Evolutionary conservation across 1,139 yeast genomes (phyloP), one percentile per base, ranked within the genome.

Genomic region (Debaryomyces subglobosus): DNA sequence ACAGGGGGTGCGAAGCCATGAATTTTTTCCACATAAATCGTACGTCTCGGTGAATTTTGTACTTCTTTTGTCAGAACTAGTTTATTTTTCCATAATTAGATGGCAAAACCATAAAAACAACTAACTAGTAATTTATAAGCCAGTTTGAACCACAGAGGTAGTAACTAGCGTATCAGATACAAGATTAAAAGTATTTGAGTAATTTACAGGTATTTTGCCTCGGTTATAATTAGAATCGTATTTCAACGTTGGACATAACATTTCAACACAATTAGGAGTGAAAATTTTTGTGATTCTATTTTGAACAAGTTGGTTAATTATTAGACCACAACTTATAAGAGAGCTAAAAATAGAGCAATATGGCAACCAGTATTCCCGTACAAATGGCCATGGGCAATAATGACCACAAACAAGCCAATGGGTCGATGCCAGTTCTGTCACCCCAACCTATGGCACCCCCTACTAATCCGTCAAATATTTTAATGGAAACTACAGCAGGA

Each of bases 401-500:
- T 36, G 45, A 53, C 10, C 58, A 57, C 40, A 58, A 59, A 45
- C 58, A 49, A 39, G 51, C 48, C 20, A 56, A 53, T 47, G 62
- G 60, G n/a, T 48, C 49, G 9, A 50, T 56, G 18, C 48, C 50
- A 12, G 52, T 55, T 13, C 44, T 55, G 13, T 46, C 54, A 30
- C 57, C 52, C 29, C 52, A 57, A 13, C 54, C 56, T 2, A 51
- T 53, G 18, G 53, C 49, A 20, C 47, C 48, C 10, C 52, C 50
- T 6, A 47, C 50, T 16, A 51, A 51, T 32, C 55, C 60, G 27
- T 51, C 62, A 1, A 56, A 50, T 33, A 50, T 68, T 30, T 61
- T 81, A 44, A 68, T 82, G 36, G 89, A 86, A 56, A 85, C 92
- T 46, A 89, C 94, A 29, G 88, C 92, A 3, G 95, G 91, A 49